Evolutionary conservation across 2,329 filamentous ascomycete genomes (phyloP).

Genomic region (Pseudopithomyces chartarum): DNA sequence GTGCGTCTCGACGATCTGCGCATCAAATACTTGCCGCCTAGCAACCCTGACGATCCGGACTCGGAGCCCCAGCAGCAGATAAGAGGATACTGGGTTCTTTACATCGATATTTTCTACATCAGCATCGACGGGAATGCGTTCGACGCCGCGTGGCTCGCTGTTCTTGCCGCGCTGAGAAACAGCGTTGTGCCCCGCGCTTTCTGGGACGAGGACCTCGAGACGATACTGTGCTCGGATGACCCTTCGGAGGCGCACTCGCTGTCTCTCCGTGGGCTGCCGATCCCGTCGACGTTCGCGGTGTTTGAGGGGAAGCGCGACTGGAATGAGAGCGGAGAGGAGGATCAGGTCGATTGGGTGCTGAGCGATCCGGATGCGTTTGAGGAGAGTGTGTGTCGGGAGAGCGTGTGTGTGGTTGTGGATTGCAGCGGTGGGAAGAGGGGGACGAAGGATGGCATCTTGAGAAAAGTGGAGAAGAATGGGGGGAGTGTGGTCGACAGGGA

Average conservation of each 20-base stretch:
- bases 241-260: slow-evolving; percentile 61
- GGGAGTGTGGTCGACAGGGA: slow-evolving; percentile 71
- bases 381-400: slow-evolving; percentile 82
- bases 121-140: slow-evolving; percentile 91
- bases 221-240: slow-evolving; percentile 73
- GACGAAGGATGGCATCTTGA: slow-evolving; percentile 66
- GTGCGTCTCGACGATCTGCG: slow-evolving; percentile 71
- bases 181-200: slow-evolving; percentile 77
- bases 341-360: slow-evolving; percentile 67
- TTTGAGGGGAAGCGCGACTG: slow-evolving; percentile 58
- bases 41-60: slow-evolving; percentile 51
- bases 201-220: slow-evolving; percentile 83
- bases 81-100: slow-evolving; percentile 92
- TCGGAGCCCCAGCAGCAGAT: slow-evolving; percentile 58
- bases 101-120: slow-evolving; percentile 93
- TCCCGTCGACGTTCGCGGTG: slow-evolving; percentile 78
- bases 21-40: slow-evolving; percentile 68
- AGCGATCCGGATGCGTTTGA: slow-evolving; percentile 90
- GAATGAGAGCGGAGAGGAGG: slow-evolving; percentile 49
- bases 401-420: slow-evolving; percentile 82
- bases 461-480: slow-evolving; percentile 83
- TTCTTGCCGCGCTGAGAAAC: slow-evolving; percentile 79
- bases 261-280: slow-evolving; percentile 67
- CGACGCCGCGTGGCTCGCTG: slow-evolving; percentile 85
- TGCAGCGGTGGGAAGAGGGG: slow-evolving; percentile 64